Conservation (phyloP, 768 basidiomycete genomes). For the Calocera viscosa region DNA sequence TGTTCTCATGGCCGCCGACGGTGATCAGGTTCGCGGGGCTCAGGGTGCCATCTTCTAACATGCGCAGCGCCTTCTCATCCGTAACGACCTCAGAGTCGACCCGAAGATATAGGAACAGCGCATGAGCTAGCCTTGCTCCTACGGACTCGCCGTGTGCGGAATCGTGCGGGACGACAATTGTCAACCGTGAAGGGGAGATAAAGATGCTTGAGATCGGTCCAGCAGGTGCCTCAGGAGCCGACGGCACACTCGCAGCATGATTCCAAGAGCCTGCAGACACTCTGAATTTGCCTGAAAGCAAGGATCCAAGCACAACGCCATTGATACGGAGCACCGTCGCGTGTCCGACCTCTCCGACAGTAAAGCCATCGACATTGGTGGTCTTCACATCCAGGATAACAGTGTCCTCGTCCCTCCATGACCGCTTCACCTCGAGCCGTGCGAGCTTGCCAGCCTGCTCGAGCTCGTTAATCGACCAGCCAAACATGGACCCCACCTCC, state of each 20-base stretch:
- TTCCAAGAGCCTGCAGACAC: background rate
- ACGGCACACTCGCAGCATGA: background rate
- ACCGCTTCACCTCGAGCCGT: background rate
- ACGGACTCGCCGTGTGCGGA: slow-evolving; percentile 35
- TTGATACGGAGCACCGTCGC: no score
- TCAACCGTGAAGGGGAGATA: slow-evolving; percentile 39
- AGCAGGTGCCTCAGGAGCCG: slow-evolving; percentile 22
- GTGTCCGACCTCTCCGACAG: background rate
- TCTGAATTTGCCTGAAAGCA: background rate
- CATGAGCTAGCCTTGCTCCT: slow-evolving; percentile 56
- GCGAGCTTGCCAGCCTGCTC: slow-evolving; percentile 55
- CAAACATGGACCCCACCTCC: slow-evolving; percentile 58
- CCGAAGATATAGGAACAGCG: slow-evolving; percentile 53
- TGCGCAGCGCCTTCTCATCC: slow-evolving; percentile 29
- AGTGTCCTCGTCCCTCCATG: background rate
- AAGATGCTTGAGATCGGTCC: slow-evolving; percentile 60
- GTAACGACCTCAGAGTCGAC: slow-evolving; percentile 52
- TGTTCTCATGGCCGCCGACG: slow-evolving; percentile 23
- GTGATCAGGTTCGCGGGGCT: slow-evolving; percentile 21
- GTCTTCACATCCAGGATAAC: background rate
- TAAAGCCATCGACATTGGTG: background rate
- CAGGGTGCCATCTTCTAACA: slow-evolving; percentile 8
- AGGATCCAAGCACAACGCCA: no score
- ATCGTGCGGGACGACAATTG: slow-evolving; percentile 41
- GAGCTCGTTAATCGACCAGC: slow-evolving; percentile 52